Evolutionary conservation across 1,139 yeast genomes (phyloP).

Genomic region (Komagataea norvegica): DNA sequence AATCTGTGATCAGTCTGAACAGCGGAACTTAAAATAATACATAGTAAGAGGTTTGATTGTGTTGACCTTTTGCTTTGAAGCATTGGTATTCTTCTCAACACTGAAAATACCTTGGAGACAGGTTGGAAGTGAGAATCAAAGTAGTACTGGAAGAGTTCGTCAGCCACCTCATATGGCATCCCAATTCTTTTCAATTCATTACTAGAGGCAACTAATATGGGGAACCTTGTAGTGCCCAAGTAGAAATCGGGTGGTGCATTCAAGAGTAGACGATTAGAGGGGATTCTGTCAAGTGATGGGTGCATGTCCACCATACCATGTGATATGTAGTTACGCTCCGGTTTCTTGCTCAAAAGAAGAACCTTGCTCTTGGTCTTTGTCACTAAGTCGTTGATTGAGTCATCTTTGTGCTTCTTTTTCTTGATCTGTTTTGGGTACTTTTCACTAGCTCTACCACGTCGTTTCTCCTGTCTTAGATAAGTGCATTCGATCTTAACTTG

Average conservation of each 20-base stretch:
- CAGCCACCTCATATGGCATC: constrained; percentile 32
- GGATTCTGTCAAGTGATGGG: constrained; percentile 1
- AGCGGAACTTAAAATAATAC: constrained; percentile 34
- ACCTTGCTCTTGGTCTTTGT: background rate
- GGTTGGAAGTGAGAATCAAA: constrained; percentile 27
- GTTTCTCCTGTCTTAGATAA: constrained; percentile 34
- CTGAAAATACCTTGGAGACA: constrained; percentile 27
- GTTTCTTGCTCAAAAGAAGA: constrained; percentile 8
- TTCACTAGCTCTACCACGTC: constrained; percentile 36
- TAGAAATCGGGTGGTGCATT: constrained; percentile 7
- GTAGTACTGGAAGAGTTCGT: constrained; percentile 34
- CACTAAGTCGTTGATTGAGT: background rate
- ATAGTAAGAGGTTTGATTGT: constrained; percentile 31
- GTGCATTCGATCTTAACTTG: constrained; percentile 31
- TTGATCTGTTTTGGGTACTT: constrained; percentile 28
- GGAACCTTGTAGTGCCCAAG: constrained; percentile 23
- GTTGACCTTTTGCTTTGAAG: constrained; percentile 26
- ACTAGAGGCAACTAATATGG: constrained; percentile 25
- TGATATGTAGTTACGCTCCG: constrained; percentile 3
- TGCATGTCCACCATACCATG: constrained; percentile 1
- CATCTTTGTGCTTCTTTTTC: constrained; percentile 17
- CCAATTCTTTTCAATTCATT: constrained; percentile 22
- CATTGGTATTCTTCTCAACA: constrained; percentile 29
- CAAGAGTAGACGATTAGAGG: constrained; percentile 7
- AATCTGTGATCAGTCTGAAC: constrained; percentile 36